Evolutionary conservation across 306 rosid genomes (phyloP), one percentile per base, ranked within the genome.

Genomic region (Casuarina equisetifolia): DNA sequence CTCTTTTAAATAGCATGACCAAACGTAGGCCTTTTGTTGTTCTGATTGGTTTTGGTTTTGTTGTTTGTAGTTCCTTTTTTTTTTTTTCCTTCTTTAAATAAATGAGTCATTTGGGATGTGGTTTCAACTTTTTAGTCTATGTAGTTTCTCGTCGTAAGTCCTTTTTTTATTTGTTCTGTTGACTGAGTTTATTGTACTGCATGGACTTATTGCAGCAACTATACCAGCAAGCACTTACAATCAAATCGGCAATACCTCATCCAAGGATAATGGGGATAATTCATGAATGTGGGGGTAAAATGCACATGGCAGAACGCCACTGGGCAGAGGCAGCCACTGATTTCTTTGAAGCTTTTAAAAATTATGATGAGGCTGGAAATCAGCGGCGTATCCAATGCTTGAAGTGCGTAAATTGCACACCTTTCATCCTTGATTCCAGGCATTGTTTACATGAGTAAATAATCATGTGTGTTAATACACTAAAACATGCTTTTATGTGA

Each of bases 261-360:
- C 99, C 99, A 66, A 86, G 99, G 74, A 95, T 95, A 62, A 95
- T 95, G 97, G 99, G 99, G 52, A 95, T 95, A 76, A 95, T 95
- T 81, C 96, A 92, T 57, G 99, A 95, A 84, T 95, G 97, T 74
- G 99, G 99, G 74, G 99, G 99, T 61, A 95, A 95, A 85, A 95
- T 95, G 99, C 97, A 95, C 71, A 95, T 95, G 99, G 94, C 97
- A 36, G 99, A 95, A 92, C 96, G 97, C 72, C 99, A 92, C 75
- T 95, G 99, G 99, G 94, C 92, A 13, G 99, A 95, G 42, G 99
- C 97, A 12, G 97, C 99, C 15, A 95, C 99, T 0, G 98, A 92
- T 87, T 94, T 94, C 78, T 91, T 94, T 88, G 98, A 94, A 87
- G 98, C 97, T 68, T 94, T 94, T 79, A 94, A 94, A 86, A 90